These are phyloP conservation scores for Pisolithus microcarpus DNA, from an alignment of 768 basidiomycete species.

Conservation along the genomic window DNA sequence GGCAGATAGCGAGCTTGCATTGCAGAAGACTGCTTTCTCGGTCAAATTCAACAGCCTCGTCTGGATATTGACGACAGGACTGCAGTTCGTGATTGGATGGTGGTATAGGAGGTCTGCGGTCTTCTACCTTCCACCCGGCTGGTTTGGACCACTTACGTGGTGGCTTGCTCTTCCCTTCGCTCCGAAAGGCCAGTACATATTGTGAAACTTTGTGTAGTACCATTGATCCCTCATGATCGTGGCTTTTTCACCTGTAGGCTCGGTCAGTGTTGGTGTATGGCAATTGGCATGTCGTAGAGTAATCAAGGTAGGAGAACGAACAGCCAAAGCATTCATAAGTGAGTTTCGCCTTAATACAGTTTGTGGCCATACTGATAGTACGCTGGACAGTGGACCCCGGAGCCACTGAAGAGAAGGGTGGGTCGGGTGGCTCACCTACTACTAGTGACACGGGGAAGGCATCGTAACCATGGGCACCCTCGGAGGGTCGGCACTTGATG, in stretches of 20 bases:
- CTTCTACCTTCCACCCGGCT: conserved; percentile 86
- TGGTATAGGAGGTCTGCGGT: conserved; percentile 88
- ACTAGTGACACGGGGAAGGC: background rate
- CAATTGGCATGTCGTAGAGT: conserved; percentile 89
- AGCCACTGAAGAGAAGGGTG: background rate
- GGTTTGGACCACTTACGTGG: conserved; percentile 88
- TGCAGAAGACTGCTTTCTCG: conserved; percentile 55
- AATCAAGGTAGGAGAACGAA: conserved; percentile 67
- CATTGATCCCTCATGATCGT: background rate
- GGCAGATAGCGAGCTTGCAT: conserved; percentile 60
- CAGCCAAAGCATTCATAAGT: conserved; percentile 58
- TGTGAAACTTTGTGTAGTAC: background rate
- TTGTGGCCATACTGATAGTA: background rate
- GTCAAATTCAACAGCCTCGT: conserved; percentile 65
- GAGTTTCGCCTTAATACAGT: conserved; percentile 9
- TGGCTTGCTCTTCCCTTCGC: conserved; percentile 87
- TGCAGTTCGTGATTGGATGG: conserved; percentile 81
- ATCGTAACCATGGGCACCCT: too few species aligned
- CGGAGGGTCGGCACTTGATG: too few species aligned
- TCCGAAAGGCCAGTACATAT: conserved; percentile 57
- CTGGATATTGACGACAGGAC: conserved; percentile 84
- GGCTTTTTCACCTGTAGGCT: conserved; percentile 42
- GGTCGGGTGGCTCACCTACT: background rate
- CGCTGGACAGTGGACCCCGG: conserved; percentile 13
- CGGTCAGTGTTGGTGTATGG: conserved; percentile 91